These are phyloP conservation scores for Gentiana macrophylla DNA, from an alignment of 257 asterid genomes.

Conservation along the genomic window DNA sequence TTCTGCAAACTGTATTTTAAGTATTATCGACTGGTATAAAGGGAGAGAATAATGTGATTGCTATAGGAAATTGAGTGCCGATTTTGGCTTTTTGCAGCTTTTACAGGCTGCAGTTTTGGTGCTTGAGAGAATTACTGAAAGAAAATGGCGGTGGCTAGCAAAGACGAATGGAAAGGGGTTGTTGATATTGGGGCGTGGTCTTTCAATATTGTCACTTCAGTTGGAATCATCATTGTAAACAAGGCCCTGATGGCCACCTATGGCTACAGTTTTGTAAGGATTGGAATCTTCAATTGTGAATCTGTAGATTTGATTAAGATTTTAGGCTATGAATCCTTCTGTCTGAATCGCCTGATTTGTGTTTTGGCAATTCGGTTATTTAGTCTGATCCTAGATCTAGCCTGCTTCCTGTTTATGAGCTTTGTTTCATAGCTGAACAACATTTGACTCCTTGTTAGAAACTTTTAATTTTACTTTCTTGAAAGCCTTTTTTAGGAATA, in stretches of 20 bases:
- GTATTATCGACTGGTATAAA: background rate
- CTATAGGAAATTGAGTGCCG: background rate
- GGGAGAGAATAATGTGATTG: background rate
- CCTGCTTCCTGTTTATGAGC: background rate
- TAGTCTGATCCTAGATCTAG: conserved; percentile 4
- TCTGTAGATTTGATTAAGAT: background rate
- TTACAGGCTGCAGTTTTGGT: background rate
- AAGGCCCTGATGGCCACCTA: conserved; percentile 61
- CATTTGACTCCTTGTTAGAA: too few relatives aligned
- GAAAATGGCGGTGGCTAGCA: conserved; percentile 33
- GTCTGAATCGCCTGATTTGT: background rate
- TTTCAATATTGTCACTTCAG: conserved; percentile 57
- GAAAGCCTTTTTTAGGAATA: too few relatives aligned
- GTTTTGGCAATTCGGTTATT: background rate
- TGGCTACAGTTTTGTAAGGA: conserved; percentile 54
- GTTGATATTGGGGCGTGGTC: conserved; percentile 53
- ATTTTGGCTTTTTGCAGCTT: conserved; percentile 1
- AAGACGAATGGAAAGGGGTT: conserved; percentile 42
- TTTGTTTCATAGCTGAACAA: too few relatives aligned
- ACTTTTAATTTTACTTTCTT: too few relatives aligned
- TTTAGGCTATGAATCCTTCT: background rate
- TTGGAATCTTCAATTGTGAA: conserved; percentile 2
- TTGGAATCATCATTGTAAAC: conserved; percentile 59
- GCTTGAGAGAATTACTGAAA: conserved; percentile 16
- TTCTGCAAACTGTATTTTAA: background rate